Evolutionary conservation across 2,329 filamentous ascomycete species (phyloP).

Genomic region (Ophiostoma australiae): DNA sequence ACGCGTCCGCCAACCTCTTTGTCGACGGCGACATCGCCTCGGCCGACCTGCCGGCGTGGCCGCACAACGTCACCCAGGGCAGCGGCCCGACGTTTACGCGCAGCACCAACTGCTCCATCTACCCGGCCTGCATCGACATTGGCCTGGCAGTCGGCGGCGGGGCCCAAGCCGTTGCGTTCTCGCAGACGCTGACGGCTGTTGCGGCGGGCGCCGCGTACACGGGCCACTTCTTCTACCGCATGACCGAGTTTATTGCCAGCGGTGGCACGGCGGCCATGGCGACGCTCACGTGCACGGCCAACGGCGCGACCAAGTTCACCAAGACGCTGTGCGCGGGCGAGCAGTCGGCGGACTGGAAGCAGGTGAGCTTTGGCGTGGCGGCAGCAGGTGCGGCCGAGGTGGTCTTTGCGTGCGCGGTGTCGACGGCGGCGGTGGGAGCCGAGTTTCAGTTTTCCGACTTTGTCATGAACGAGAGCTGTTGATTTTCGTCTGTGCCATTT

Average conservation of each 20-base stretch:
- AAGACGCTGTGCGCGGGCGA: constrained; percentile 2
- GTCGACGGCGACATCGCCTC: neutral
- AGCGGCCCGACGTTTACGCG: neutral
- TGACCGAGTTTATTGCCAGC: neutral
- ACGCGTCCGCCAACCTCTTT: neutral
- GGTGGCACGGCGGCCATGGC: neutral
- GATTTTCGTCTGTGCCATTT: neutral
- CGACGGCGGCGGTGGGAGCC: neutral
- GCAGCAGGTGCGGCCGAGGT: neutral
- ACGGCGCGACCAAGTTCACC: neutral
- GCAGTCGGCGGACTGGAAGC: constrained; percentile 2
- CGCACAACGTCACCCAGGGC: neutral
- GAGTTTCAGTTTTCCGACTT: constrained; percentile 1
- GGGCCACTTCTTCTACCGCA: neutral
- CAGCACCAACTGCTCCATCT: neutral
- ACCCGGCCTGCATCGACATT: neutral
- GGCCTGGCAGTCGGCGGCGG: neutral
- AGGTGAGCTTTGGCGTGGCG: neutral
- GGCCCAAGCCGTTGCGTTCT: neutral
- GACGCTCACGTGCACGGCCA: neutral
- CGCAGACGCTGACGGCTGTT: neutral
- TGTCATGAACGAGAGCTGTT: neutral
- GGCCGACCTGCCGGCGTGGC: neutral
- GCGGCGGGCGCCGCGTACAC: neutral
- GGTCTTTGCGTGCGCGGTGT: neutral